Conservation (phyloP, 805 yeast genomes). For the Suhomyces tanzawaensis region DNA sequence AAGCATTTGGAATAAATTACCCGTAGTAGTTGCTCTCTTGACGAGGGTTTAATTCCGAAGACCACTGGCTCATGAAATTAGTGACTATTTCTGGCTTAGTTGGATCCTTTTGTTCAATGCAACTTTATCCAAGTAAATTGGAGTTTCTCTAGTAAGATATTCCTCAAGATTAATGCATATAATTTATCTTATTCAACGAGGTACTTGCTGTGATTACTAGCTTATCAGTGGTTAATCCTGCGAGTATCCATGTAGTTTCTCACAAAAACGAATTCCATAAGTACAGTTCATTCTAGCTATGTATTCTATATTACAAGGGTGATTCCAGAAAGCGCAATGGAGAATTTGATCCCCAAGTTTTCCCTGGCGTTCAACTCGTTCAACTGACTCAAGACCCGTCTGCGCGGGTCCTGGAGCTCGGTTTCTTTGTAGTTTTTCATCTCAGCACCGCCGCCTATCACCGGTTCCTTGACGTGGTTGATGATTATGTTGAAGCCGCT, state of each 20-base stretch:
- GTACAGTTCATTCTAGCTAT: too few relatives aligned
- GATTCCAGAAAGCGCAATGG: conserved; percentile 56
- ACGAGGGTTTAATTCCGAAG: too few relatives aligned
- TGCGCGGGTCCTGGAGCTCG: conserved; percentile 49
- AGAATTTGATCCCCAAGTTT: conserved; percentile 45
- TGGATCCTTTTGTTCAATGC: too few relatives aligned
- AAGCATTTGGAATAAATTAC: too few relatives aligned
- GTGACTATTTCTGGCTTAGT: too few relatives aligned
- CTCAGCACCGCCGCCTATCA: conserved; percentile 43
- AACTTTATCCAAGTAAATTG: too few relatives aligned
- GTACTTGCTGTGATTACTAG: too few relatives aligned
- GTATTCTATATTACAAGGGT: conserved; percentile 30
- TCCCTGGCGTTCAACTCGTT: conserved; percentile 33
- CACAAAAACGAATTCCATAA: too few relatives aligned
- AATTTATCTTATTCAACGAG: too few relatives aligned
- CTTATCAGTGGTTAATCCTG: too few relatives aligned
- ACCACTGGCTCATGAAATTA: too few relatives aligned
- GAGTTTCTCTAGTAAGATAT: background rate
- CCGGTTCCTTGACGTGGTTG: conserved; percentile 48
- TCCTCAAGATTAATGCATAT: background rate
- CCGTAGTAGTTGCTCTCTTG: too few relatives aligned
- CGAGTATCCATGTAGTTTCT: background rate
- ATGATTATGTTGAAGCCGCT: conserved; percentile 47
- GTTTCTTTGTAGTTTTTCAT: conserved; percentile 19
- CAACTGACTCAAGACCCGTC: conserved; percentile 49